These are phyloP conservation scores for Pythium angustatum DNA, from an alignment of 352 stramenopile genomes.

Conservation along the genomic window DNA sequence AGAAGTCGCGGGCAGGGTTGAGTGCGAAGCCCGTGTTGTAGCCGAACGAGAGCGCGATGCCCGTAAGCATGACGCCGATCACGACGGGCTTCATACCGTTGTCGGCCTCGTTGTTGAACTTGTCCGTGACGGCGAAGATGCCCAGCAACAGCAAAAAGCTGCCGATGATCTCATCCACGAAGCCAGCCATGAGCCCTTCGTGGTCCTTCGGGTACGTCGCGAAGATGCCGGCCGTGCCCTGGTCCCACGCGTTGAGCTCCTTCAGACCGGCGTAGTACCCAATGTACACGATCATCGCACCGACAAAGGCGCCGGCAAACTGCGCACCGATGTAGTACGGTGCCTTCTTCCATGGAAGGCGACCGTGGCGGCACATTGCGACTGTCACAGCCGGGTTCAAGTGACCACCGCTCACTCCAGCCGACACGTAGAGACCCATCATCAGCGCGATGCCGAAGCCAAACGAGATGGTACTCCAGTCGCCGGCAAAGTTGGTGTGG, in stretches of 20 bases:
- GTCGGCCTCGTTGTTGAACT: constrained; percentile 70
- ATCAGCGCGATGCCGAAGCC: constrained; percentile 73
- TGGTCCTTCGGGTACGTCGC: constrained; percentile 73
- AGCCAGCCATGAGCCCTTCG: constrained; percentile 56
- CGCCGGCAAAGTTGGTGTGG: constrained; percentile 54
- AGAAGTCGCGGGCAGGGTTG: constrained; percentile 72
- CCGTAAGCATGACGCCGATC: constrained; percentile 69
- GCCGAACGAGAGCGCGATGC: constrained; percentile 76
- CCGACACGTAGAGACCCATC: constrained; percentile 68
- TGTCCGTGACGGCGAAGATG: constrained; percentile 70
- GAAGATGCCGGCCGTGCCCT: constrained; percentile 69
- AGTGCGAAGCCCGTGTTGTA: constrained; percentile 83
- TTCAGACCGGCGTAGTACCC: constrained; percentile 58
- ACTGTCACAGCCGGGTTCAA: constrained; percentile 71
- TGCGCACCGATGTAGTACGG: constrained; percentile 67
- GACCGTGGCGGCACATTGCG: constrained; percentile 62
- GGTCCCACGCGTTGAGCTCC: constrained; percentile 61
- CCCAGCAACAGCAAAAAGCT: constrained; percentile 63
- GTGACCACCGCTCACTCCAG: constrained; percentile 66
- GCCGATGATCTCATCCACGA: constrained; percentile 63
- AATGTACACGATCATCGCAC: constrained; percentile 64
- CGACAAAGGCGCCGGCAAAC: constrained; percentile 63
- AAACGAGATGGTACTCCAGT: constrained; percentile 72
- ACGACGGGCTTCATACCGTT: constrained; percentile 69
- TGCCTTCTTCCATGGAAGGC: constrained; percentile 62